Evolutionary conservation across 805 yeast genomes (phyloP), one percentile per base, ranked within the genome.

Genomic region (Wickerhamomyces mucosus): DNA sequence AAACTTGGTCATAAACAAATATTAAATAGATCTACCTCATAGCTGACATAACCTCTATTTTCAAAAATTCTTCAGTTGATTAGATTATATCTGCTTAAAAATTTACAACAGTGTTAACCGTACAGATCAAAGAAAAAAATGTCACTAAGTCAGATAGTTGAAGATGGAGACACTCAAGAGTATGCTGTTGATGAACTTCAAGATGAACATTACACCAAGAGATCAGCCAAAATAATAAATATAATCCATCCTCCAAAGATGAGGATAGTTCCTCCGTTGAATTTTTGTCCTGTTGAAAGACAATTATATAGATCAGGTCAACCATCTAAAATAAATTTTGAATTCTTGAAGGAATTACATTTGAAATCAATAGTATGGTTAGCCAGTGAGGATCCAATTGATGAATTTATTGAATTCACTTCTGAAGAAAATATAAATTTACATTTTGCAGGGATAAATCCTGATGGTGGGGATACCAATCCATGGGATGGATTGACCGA

Each of bases 401-500:
- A 89, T 47, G 81, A 78, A 30, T 72, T 92, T 41, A 58, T 86
- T 33, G 88, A 78, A 46, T 92, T 83, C 53, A 82, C 88, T 28
- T 83, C 78, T 37, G 70, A 66, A 15, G 67, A 78, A 43, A 69
- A 72, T 36, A 85, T 92, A 38, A 69, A 70, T 38, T 64, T 92
- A 28, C 89, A 82, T 54, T 92, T 84, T 54, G 78, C 84, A 23
- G 94, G 94, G 2, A 69, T 81, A 31, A 73, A 78, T 33, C 79
- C 84, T 18, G 94, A 86, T 44, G 75, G 79, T 39, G 73, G 85
- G 15, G 74, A 68, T 42, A 72, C 67, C 41, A 86, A 88, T 48
- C 96, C 97, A 3, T 89, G 98, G 98, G 97, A 92, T 55, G 89
- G 95, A 9, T 63, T 89, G 21, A 82, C 86, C 14, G 95, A 86